Base-by-base conservation (phyloP, 305 asterid genomes). In the Rubia balearica region DNA sequence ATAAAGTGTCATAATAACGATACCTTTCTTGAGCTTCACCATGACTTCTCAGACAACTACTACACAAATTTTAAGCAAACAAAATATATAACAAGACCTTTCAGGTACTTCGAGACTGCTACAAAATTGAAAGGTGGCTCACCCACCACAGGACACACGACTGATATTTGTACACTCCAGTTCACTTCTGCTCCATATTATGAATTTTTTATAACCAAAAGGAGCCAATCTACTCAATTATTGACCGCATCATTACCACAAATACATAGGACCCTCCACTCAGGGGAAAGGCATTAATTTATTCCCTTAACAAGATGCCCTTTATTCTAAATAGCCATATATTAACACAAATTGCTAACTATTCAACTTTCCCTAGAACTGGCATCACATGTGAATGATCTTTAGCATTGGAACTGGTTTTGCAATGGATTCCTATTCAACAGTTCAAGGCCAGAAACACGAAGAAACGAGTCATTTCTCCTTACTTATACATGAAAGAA, bases 21-120 rank as follows among this genome's bases (percentile, higher is more conserved):
- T 67, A 74, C 73, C 73, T 74, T 74, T 74, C 73, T 74, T 74
- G 62, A 46, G 22, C 43, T 45, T 59, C 46, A 67, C 33, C 72
- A 67, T 74, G 69, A 21, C 10, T 59, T 8, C 27, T 7, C 17
- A 57, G 17, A 57, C 8, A 67, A 67, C 4, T n/a, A 17, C 66
- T 13, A 33, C 63, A 33, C 10, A 5, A 27, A 10, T 17, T 16
- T 51, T 51, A 51, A 21, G 59, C 33, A 13, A 66, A 46, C 62
- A 5, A 60, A 60, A n/a, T 40, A 14, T 13, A 19, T 14, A 51
- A 17, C 17, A 19, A 4, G 43, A 3, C 43, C 43, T 51, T 19
- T 38, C 33, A 40, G 12, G 65, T 51, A 55, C 30, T 43, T 12
- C 9, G 17, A 57, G 67, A 41, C 7, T 5, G 22, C 17, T 24